A percentile compares a stretch with the other conserved stretches of the same genome.
phyloP scores from a whole-genome alignment of 2,329 filamentous ascomycete species.

The Ramichloridium luteum region DNA sequence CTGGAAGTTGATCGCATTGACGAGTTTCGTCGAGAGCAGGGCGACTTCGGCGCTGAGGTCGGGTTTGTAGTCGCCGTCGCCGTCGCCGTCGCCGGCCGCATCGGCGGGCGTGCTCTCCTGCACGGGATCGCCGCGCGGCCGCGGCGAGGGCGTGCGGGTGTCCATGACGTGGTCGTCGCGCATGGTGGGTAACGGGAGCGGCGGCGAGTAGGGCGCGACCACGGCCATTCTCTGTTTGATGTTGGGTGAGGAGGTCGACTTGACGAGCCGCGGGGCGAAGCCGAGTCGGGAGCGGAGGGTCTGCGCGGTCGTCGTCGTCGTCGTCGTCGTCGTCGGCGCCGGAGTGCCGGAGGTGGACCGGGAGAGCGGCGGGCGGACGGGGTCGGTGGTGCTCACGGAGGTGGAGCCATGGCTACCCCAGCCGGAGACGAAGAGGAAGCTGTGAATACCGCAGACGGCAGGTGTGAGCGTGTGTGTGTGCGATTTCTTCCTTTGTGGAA shows the following conservation, averaged over 20 bases:
- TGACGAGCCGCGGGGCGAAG: constrained; percentile 13
- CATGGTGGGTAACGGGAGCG: constrained; percentile 1
- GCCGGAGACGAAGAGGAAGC: constrained; percentile 9
- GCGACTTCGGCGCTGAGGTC: constrained; percentile 68
- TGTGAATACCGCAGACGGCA: too few relatives aligned
- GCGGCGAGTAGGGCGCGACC: constrained; percentile 8
- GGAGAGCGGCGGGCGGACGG: constrained; percentile 4
- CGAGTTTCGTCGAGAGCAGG: constrained; percentile 83
- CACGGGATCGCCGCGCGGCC: constrained; percentile 16
- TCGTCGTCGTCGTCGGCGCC: too few relatives aligned
- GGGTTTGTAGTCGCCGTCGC: constrained; percentile 36
- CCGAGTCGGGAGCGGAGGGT: constrained; percentile 8
- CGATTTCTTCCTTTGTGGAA: too few relatives aligned
- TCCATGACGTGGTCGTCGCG: constrained; percentile 25
- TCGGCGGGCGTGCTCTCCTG: constrained; percentile 28
- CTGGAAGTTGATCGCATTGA: constrained; percentile 95
- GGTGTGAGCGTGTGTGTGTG: neutral
- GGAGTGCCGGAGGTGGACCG: constrained; percentile 8
- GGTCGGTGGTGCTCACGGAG: constrained; percentile 1
- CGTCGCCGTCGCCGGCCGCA: constrained; percentile 17
- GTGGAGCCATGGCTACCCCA: constrained; percentile 6
- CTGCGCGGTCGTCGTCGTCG: constrained; percentile 3
- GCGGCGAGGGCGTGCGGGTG: constrained; percentile 31
- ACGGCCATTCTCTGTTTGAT: constrained; percentile 15
- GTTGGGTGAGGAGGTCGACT: constrained; percentile 15